A percentile compares a stretch with the other conserved stretches of the same genome.
Conservation (phyloP, 805 yeast genomes). For the Pichia thaimueangensis region DNA sequence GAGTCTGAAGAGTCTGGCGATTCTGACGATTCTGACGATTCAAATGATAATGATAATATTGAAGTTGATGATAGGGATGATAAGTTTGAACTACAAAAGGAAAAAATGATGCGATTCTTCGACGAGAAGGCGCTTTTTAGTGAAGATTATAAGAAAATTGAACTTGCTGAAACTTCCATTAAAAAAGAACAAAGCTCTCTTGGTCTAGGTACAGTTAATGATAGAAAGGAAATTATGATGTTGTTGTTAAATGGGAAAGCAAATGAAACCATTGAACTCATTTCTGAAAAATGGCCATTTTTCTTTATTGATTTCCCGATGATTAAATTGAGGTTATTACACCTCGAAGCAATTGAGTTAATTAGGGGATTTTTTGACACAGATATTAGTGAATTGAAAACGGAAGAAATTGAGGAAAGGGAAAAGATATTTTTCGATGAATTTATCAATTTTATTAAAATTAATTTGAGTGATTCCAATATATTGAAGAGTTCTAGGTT, state of each 20-base stretch:
- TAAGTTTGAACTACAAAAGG: neutral
- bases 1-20: slow-evolving; percentile 28
- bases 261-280: slow-evolving; percentile 46
- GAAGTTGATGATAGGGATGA: neutral
- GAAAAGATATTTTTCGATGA: slow-evolving; percentile 39
- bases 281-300: slow-evolving; percentile 57
- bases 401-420: slow-evolving; percentile 9
- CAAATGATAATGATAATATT: neutral
- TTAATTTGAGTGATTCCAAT: slow-evolving; percentile 34
- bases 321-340: slow-evolving; percentile 64
- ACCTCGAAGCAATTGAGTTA: slow-evolving; percentile 75
- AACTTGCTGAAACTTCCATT: slow-evolving; percentile 7
- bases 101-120: slow-evolving; percentile 8
- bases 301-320: slow-evolving; percentile 56
- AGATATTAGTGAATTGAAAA: neutral
- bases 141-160: neutral
- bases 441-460: slow-evolving; percentile 54
- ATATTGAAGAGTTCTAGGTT: slow-evolving; percentile 41
- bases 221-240: slow-evolving; percentile 47
- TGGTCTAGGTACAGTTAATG: slow-evolving; percentile 46
- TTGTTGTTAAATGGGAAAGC: slow-evolving; percentile 56
- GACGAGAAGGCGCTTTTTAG: neutral
- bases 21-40: slow-evolving; percentile 29
- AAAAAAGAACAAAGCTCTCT: neutral
- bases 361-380: slow-evolving; percentile 45